Conservation (phyloP, 2,329 filamentous ascomycete genomes). For the Metarhizium brunneum region DNA sequence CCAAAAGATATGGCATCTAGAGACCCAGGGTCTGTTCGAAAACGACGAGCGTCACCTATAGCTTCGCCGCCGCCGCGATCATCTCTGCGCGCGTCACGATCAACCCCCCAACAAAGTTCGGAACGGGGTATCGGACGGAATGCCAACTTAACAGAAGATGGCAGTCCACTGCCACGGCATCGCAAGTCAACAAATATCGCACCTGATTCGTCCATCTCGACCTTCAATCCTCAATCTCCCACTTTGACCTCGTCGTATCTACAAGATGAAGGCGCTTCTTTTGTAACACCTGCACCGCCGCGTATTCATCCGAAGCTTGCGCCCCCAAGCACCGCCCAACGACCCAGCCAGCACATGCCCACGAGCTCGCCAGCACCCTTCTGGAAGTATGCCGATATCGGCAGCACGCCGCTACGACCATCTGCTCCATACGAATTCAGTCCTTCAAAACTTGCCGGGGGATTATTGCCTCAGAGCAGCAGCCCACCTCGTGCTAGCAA, state of each 20-base stretch:
- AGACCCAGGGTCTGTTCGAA: constrained; percentile 43
- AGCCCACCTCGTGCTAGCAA: constrained; percentile 44
- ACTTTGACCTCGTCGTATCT: constrained; percentile 53
- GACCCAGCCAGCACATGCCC: constrained; percentile 77
- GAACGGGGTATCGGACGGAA: constrained; percentile 28
- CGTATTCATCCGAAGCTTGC: constrained; percentile 66
- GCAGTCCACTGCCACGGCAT: constrained; percentile 52
- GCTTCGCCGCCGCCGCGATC: constrained; percentile 47
- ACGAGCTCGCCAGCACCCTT: constrained; percentile 80
- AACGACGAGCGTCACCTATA: constrained; percentile 45
- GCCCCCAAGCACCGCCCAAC: constrained; percentile 70
- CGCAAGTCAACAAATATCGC: constrained; percentile 29
- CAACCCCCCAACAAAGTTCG: constrained; percentile 47
- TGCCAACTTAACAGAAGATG: constrained; percentile 39
- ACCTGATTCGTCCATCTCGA: constrained; percentile 34
- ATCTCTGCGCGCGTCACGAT: constrained; percentile 39
- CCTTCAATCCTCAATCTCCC: constrained; percentile 48
- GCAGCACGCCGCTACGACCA: constrained; percentile 58
- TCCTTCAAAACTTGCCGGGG: constrained; percentile 40
- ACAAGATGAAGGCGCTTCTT: constrained; percentile 50
- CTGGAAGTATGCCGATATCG: constrained; percentile 76
- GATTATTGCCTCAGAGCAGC: constrained; percentile 43
- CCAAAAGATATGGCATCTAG: constrained; percentile 44
- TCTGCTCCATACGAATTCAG: constrained; percentile 44
- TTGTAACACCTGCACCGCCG: constrained; percentile 64